These are phyloP conservation scores for Fusarium hostae DNA, from an alignment of 2,329 filamentous ascomycete genomes.

Conservation along the genomic window DNA sequence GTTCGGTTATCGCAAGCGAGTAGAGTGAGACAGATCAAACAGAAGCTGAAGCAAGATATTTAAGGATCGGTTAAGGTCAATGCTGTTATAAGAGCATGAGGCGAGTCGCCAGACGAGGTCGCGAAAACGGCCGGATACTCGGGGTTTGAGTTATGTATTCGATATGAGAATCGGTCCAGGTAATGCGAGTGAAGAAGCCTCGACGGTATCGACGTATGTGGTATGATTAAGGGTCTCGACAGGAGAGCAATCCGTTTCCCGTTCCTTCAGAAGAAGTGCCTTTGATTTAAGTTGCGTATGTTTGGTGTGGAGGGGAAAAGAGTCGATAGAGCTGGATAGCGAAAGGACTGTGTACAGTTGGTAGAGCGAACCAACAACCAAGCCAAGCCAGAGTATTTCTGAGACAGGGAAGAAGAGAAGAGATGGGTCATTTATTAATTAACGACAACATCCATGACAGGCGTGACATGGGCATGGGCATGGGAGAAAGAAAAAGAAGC, in stretches of 20 bases:
- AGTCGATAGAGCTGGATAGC: neutral
- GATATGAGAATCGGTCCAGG: neutral
- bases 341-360: neutral
- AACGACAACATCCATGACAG: conserved; percentile 2
- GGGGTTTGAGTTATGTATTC: conserved; percentile 5
- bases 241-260: conserved; percentile 9
- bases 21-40: conserved; percentile 2
- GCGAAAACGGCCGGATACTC: conserved; percentile 6
- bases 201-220: neutral
- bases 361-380: conserved; percentile 11
- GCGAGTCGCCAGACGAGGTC: conserved; percentile 7
- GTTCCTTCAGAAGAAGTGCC: conserved; percentile 7
- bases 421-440: conserved; percentile 35
- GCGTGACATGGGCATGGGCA: neutral
- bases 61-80: neutral
- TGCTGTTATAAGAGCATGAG: neutral
- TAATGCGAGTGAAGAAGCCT: conserved; percentile 2
- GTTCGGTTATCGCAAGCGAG: conserved; percentile 4
- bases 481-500: conserved; percentile 3
- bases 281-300: neutral
- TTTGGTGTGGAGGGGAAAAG: conserved; percentile 11
- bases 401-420: conserved; percentile 21
- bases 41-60: neutral
- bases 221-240: conserved; percentile 7
- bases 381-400: conserved; percentile 5